phyloP scores from a whole-genome alignment of 2,329 filamentous ascomycete genomes.

The Xylaria sp. region DNA sequence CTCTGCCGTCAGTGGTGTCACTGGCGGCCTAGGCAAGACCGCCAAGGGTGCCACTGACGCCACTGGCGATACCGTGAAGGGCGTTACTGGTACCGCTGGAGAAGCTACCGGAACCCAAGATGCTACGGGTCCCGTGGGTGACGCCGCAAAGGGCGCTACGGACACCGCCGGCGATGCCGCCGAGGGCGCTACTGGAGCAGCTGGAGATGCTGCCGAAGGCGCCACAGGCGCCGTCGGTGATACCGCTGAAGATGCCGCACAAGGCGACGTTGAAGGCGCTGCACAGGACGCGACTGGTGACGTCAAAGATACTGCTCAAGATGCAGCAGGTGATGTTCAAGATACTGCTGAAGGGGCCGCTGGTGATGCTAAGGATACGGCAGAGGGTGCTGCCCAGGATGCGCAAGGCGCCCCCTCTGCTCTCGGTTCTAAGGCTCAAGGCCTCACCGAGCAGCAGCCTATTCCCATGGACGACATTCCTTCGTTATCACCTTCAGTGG shows the following conservation, averaged over 20 bases:
- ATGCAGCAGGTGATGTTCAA: slow-evolving; percentile 40
- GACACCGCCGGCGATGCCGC: slow-evolving; percentile 36
- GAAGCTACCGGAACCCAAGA: slow-evolving; percentile 42
- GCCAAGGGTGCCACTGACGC: slow-evolving; percentile 42
- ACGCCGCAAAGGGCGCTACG: slow-evolving; percentile 39
- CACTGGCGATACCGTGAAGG: slow-evolving; percentile 42
- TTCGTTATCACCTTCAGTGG: slow-evolving; percentile 55
- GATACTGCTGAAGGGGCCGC: slow-evolving; percentile 36
- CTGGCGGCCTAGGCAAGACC: slow-evolving; percentile 41
- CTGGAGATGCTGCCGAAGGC: slow-evolving; percentile 42
- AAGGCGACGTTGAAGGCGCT: slow-evolving; percentile 26
- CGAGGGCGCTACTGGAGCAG: slow-evolving; percentile 40
- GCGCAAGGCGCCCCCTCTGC: slow-evolving; percentile 37
- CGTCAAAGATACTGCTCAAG: slow-evolving; percentile 40
- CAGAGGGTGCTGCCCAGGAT: slow-evolving; percentile 37
- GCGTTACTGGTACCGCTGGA: slow-evolving; percentile 43
- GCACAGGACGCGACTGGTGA: slow-evolving; percentile 38
- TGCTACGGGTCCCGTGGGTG: slow-evolving; percentile 41
- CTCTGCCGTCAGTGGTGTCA: slow-evolving; percentile 40
- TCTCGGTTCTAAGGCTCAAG: slow-evolving; percentile 38
- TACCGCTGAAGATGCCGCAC: neutral
- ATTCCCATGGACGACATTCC: slow-evolving; percentile 53
- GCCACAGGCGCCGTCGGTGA: slow-evolving; percentile 42
- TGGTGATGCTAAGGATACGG: slow-evolving; percentile 32
- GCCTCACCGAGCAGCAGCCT: slow-evolving; percentile 37